Percentiles rank a stretch among this genome's conserved stretches.
These are phyloP conservation scores for Colletotrichum echinochloae DNA, from an alignment of 2,329 filamentous ascomycete species.

Conservation along the genomic window DNA sequence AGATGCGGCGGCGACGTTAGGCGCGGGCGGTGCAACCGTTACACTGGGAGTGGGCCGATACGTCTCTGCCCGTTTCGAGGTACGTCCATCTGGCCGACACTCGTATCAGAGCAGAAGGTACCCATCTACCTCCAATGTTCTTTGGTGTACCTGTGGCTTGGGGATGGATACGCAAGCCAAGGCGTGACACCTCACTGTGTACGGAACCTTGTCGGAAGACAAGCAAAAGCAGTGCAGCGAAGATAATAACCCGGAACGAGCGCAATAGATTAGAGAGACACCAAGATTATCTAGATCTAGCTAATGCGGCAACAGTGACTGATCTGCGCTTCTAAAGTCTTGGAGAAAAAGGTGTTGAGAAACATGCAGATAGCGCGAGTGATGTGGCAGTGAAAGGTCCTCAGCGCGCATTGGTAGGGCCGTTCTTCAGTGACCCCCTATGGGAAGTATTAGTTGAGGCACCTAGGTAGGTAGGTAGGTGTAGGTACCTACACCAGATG, in stretches of 20 bases:
- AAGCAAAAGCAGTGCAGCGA: neutral
- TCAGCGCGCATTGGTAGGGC: constrained; percentile 1
- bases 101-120: neutral
- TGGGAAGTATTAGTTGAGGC: neutral
- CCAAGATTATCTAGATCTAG: neutral
- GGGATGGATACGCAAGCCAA: constrained; percentile 4
- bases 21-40: constrained; percentile 32
- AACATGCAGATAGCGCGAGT: constrained; percentile 26
- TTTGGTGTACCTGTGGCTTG: constrained; percentile 22
- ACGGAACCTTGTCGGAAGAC: neutral
- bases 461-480: no score
- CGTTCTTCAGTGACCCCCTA: constrained; percentile 32
- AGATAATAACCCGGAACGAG: constrained; percentile 22
- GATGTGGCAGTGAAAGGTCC: constrained; percentile 1
- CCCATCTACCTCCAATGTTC: neutral
- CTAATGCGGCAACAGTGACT: constrained; percentile 8
- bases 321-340: constrained; percentile 16
- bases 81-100: constrained; percentile 23
- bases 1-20: constrained; percentile 30
- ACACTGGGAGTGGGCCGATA: constrained; percentile 19
- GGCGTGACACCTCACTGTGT: neutral
- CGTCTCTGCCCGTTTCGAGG: constrained; percentile 15
- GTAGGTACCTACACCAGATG: no score
- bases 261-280: neutral
- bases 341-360: constrained; percentile 21